phyloP scores from a whole-genome alignment of 805 yeast genomes.

The Nakazawaea sp. region DNA sequence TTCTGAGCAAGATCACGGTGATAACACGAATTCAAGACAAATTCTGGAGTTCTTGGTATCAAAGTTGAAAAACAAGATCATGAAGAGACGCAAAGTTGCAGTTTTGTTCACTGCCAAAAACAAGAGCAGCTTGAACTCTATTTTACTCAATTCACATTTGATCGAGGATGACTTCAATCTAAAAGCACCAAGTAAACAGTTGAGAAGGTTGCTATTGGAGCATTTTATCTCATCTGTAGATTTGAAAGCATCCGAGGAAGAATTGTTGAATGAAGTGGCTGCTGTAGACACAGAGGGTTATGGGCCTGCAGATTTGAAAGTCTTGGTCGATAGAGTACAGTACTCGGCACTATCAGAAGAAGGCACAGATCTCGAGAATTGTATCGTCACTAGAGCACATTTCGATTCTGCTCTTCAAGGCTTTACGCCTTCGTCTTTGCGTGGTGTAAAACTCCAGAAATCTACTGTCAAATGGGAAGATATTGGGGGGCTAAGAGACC shows the following conservation, averaged over 20 bases:
- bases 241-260: conserved; percentile 28
- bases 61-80: conserved; percentile 32
- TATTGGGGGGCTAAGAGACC: conserved; percentile 80
- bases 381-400: neutral
- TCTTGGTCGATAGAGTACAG: conserved; percentile 61
- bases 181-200: conserved; percentile 61
- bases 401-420: conserved; percentile 46
- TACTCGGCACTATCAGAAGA: conserved; percentile 34
- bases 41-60: conserved; percentile 51
- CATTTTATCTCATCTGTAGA: conserved; percentile 17
- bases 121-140: conserved; percentile 56
- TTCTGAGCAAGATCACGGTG: conserved; percentile 52
- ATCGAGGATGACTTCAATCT: conserved; percentile 57
- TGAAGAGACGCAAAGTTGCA: conserved; percentile 42
- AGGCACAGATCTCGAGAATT: neutral
- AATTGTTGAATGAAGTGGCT: conserved; percentile 45
- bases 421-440: conserved; percentile 71
- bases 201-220: conserved; percentile 42
- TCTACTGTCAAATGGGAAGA: conserved; percentile 74
- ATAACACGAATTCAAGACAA: conserved; percentile 50
- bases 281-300: conserved; percentile 81
- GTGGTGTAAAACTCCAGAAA: conserved; percentile 84
- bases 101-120: conserved; percentile 58
- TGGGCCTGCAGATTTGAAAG: conserved; percentile 73
- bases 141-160: conserved; percentile 61